phyloP scores from a whole-genome alignment of 192 early-diverging fungal species.

The Rhizoclosmatium sp. region DNA sequence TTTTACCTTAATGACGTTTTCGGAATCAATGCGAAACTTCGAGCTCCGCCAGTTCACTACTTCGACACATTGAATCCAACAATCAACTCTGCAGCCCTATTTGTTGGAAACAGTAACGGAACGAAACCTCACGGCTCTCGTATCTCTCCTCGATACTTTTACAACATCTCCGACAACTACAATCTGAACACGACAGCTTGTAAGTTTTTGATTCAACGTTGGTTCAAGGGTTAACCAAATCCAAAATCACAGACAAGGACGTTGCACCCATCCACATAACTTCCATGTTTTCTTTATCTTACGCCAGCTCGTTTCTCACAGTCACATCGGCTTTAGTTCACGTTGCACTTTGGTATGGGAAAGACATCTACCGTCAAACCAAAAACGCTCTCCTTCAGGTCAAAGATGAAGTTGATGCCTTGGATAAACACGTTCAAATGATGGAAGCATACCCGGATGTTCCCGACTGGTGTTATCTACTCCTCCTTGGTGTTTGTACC shows the following conservation, averaged over 20 bases:
- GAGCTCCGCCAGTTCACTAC: neutral
- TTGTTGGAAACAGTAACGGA: conserved; percentile 17
- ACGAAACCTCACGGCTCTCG: neutral
- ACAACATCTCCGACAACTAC: conserved; percentile 28
- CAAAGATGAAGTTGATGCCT: conserved; percentile 8
- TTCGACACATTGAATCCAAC: conserved; percentile 10
- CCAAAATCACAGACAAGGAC: neutral
- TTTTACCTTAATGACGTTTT: conserved; percentile 43
- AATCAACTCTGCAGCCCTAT: conserved; percentile 10
- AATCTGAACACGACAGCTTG: conserved; percentile 23
- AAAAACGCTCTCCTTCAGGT: conserved; percentile 22
- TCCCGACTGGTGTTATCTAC: conserved; percentile 67
- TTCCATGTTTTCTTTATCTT: conserved; percentile 31
- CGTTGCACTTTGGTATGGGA: conserved; percentile 65
- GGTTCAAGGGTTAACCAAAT: too few relatives aligned
- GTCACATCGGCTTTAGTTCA: conserved; percentile 64
- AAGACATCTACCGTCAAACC: conserved; percentile 24
- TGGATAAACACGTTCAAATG: conserved; percentile 62
- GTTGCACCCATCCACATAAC: conserved; percentile 21
- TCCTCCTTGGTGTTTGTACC: conserved; percentile 37
- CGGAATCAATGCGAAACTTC: conserved; percentile 21
- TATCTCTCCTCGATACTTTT: conserved; percentile 16
- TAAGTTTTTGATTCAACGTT: too few relatives aligned
- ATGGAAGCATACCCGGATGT: conserved; percentile 80
- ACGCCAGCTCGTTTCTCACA: conserved; percentile 49